Base-by-base conservation (phyloP, 2,329 filamentous ascomycete species). In the Aspergillus aculeatinus region DNA sequence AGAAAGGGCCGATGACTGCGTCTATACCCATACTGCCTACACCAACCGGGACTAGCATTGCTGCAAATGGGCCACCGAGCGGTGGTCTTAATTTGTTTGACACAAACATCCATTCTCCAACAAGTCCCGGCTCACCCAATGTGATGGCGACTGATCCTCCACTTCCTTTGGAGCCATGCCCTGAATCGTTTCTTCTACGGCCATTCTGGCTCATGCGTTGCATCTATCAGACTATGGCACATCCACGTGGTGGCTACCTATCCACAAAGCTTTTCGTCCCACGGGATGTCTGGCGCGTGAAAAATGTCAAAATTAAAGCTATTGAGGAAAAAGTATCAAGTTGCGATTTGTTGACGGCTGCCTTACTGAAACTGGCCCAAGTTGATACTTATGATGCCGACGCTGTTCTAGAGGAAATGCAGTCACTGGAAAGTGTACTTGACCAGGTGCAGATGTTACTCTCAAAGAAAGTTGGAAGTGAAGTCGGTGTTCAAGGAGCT, bases 141-240 rank as follows among this genome's bases (percentile, higher is more conserved):
- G 80, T 83, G 3, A 74, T 84, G n/a, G 80, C 82, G 12, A 70
- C 80, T 0, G 87, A 92, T 65, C 85, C 87, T 1, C 93, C 93
- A 12, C 83, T 89, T 23, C 86, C 92, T 0, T 83, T 99, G 5
- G 95, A 99, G 71, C 90, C 95, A 3, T 99, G 96, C 72, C 95
- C 95, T 1, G 91, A 89, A 39, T 92, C 96, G 47, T 88, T 89
- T 61, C 83, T 97, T 69, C 82, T 98, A n/a, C 88, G 95, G 21
- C 96, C 95, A 2, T 99, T 97, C 76, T 99, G 95, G 95, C 82
- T 99, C 49, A 96, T 99, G 91, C 88, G 95, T 57, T 93, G 90
- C 63, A 83, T 99, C 27, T 96, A 95, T 72, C 92, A 97, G 74
- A 96, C 93, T 0, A 86, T 99, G 49, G 89, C 89, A 19, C 94